Conservation (phyloP, 257 asterid genomes). For the Salvia rosmarinus region DNA sequence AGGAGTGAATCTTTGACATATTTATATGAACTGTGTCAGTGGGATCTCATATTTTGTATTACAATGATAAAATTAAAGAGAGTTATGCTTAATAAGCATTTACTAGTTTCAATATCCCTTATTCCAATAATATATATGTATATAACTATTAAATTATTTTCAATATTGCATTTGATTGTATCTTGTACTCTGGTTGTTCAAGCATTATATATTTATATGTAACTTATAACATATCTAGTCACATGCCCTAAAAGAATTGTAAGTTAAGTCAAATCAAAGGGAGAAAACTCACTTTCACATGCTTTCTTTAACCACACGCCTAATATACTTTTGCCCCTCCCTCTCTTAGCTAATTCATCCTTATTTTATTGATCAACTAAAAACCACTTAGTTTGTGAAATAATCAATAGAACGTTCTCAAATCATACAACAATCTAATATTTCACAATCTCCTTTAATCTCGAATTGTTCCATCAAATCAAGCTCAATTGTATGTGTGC, state of each 20-base stretch:
- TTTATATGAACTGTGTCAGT: no score
- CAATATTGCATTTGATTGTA: no score
- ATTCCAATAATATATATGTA: no score
- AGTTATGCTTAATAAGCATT: no score
- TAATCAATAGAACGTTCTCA: not conserved
- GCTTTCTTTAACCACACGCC: conserved; percentile 2
- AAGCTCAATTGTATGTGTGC: no score
- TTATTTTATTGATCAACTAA: not conserved
- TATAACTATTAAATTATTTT: no score
- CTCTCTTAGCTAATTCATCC: not conserved
- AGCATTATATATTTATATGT: not conserved
- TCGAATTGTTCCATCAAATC: not conserved
- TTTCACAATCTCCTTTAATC: not conserved
- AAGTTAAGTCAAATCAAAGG: conserved; percentile 12
- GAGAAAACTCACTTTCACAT: not conserved
- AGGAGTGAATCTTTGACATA: no score
- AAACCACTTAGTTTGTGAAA: not conserved
- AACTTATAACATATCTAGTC: not conserved
- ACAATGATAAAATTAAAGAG: no score
- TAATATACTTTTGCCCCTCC: conserved; percentile 1
- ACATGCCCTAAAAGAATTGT: not conserved
- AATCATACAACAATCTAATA: not conserved
- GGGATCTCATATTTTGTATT: no score
- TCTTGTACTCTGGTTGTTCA: no score
- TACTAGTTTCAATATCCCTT: no score